Evolutionary conservation across 1,139 yeast genomes (phyloP), one percentile per base, ranked within the genome.

Genomic region (Protomyces gravidus): DNA sequence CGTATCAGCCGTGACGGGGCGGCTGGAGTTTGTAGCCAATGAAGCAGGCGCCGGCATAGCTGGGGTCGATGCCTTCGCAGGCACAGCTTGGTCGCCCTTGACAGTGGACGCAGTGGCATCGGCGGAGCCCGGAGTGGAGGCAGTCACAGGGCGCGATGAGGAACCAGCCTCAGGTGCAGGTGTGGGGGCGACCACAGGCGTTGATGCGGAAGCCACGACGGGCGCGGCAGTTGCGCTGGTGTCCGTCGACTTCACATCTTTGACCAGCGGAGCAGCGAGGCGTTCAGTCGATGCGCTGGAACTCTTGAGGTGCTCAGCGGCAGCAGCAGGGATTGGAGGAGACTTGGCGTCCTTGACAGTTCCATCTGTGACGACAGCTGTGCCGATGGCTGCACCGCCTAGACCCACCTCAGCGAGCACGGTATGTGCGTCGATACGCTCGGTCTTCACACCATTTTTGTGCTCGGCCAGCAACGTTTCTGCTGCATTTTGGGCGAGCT

Each of bases 391-490:
- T 5, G 58, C 58, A 6, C 58, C 58, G 4, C 58, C 58, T 5
- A 53, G 36, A 5, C 58, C 58, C 11, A 53, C 58, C 36, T 53
- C 58, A n/a, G 58, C 58, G 25, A 53, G 36, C 32, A 53, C 58
- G 21, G 58, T 33, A 28, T 53, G 58, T 25, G 47, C 58, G 17
- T 45, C 39, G 51, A 53, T 53, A 13, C 58, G 50, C 51, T 53
- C 58, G 7, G 48, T 45, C 47, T 53, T 53, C 27, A 50, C 58
- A 25, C 58, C 58, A 36, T 53, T 27, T 39, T 32, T 32, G 39
- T 53, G 58, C 27, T 53, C 36, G 13, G 39, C 28, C 19, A 53
- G 39, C 13, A 53, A 36, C 4, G 25, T 26, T 19, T 33, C 50
- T 15, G 58, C 58, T 9, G 58, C 48, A 27, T 25, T 47, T 26